Base-by-base conservation (phyloP, 1,284 basidiomycete genomes). In the Austroboletus olivaceoglutinosus region DNA sequence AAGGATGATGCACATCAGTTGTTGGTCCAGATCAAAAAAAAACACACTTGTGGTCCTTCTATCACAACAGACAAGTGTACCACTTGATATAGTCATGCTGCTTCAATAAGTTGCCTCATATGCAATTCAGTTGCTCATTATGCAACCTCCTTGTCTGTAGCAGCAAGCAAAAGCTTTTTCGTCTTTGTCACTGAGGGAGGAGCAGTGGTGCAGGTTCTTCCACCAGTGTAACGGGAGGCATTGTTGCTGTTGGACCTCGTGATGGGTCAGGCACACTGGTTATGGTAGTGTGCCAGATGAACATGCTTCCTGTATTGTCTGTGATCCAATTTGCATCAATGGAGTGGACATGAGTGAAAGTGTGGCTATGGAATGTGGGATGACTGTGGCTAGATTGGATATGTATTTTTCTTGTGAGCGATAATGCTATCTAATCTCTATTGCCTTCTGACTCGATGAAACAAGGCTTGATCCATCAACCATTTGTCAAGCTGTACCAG, bases 21-120 rank as follows among this genome's bases (percentile, higher is more conserved):
- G 39, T 6, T 8, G 19, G 12, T 12, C 15, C 16, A 10, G 6
- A 10, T 22, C 4, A 12, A 22, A 22, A 38, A 21, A 5, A 16
- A 38, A 10, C 11, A 15, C 37, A 91, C 89, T 94, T 93, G 62
- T 82, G 77, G 65, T 96, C 94, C 93, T 98, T 97, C 94, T 95
- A 98, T 45, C 89, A 78, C 53, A 86, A 91, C 59, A 96, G 73
- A 48, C 93, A 76, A 19, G 91, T 89, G 64, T 96, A 96, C 0
- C 93, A 93, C 64, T 93, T 93, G 52, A 96, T 93, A 67, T 98
- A 97, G 71, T 98, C 96, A 65, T 97, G 98, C 0, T 96, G 96
- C 63, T 93, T 93, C 54, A 98, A 72, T 38, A 99, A 70, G 0
- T 95, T 96, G 95, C 96, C 66, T 98, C 95, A 71, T 97, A 99